phyloP scores from a whole-genome alignment of 495 filamentous ascomycete genomes.

The Neurospora sp. region DNA sequence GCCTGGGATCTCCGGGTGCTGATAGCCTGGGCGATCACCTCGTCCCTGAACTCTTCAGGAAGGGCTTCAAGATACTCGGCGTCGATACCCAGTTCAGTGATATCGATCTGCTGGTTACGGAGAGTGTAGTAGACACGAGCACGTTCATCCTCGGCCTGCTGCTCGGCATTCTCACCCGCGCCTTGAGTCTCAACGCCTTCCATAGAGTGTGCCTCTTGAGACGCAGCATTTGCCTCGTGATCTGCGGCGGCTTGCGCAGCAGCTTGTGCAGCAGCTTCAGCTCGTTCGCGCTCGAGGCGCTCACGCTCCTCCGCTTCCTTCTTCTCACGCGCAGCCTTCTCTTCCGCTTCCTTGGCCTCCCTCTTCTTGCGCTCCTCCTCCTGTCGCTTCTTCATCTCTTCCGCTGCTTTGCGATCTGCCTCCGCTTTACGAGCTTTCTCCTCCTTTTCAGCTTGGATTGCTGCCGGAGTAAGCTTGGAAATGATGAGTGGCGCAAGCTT shows the following conservation, averaged over 20 bases:
- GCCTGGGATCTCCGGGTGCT: conserved; percentile 73
- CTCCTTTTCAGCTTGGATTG: conserved; percentile 66
- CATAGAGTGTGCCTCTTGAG: conserved; percentile 55
- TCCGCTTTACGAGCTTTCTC: conserved; percentile 50
- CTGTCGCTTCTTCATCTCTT: conserved; percentile 48
- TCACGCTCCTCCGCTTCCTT: conserved; percentile 49
- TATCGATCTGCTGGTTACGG: conserved; percentile 74
- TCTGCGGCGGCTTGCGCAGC: conserved; percentile 11
- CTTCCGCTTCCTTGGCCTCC: conserved; percentile 52
- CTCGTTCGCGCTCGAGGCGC: conserved; percentile 40
- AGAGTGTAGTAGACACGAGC: conserved; percentile 68
- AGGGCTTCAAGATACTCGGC: conserved; percentile 86
- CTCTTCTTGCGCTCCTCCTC: conserved; percentile 44
- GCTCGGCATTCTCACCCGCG: conserved; percentile 19
- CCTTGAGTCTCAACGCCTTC: conserved; percentile 69
- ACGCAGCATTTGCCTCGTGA: conserved; percentile 6
- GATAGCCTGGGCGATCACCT: conserved; percentile 83
- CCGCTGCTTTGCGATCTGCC: conserved; percentile 54
- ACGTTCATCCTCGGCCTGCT: conserved; percentile 20
- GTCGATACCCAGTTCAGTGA: conserved; percentile 90
- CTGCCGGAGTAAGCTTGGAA: conserved; percentile 67
- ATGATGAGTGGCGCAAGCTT: conserved; percentile 61
- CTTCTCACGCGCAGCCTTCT: conserved; percentile 43
- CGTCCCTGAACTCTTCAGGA: conserved; percentile 89
- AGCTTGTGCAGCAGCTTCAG: conserved; percentile 34